phyloP scores from a whole-genome alignment of 1,139 yeast species.

The Taphrina wiesneri region DNA sequence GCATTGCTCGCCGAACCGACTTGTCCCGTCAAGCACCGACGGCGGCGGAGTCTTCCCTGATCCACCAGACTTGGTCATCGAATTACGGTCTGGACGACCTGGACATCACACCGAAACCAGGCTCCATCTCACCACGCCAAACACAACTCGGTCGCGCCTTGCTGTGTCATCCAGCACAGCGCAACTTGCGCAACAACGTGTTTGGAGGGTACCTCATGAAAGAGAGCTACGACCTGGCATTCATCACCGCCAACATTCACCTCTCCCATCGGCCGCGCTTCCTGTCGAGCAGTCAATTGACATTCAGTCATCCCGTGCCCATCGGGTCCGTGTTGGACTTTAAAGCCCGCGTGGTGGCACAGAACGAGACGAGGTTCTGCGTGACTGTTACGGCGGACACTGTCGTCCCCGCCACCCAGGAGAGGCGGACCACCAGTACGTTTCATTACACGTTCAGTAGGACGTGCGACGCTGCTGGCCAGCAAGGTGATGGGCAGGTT shows the following conservation, averaged over 20 bases:
- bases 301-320: slow-evolving; percentile 33
- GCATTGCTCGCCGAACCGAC: slow-evolving; percentile 12
- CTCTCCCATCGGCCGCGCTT: slow-evolving; percentile 30
- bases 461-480: not conserved
- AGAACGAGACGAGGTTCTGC: slow-evolving; percentile 16
- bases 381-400: slow-evolving; percentile 33
- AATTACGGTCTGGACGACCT: slow-evolving; percentile 24
- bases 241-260: slow-evolving; percentile 28
- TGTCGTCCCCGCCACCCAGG: slow-evolving; percentile 8
- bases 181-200: slow-evolving; percentile 24
- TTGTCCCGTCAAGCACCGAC: slow-evolving; percentile 26
- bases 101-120: slow-evolving; percentile 6
- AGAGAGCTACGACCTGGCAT: slow-evolving; percentile 26
- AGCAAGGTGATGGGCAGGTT: not conserved
- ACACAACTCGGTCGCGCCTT: slow-evolving; percentile 26
- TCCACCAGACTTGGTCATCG: slow-evolving; percentile 29
- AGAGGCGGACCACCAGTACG: slow-evolving; percentile 21
- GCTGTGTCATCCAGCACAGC: slow-evolving; percentile 28
- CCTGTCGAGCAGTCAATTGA: slow-evolving; percentile 20
- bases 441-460: slow-evolving; percentile 30
- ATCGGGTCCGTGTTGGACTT: slow-evolving; percentile 32
- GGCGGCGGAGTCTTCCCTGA: slow-evolving; percentile 19
- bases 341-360: slow-evolving; percentile 20
- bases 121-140: slow-evolving; percentile 25
- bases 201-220: slow-evolving; percentile 34